Base-by-base conservation (phyloP, 495 filamentous ascomycete genomes). In the Diplogelasinospora grovesii region DNA sequence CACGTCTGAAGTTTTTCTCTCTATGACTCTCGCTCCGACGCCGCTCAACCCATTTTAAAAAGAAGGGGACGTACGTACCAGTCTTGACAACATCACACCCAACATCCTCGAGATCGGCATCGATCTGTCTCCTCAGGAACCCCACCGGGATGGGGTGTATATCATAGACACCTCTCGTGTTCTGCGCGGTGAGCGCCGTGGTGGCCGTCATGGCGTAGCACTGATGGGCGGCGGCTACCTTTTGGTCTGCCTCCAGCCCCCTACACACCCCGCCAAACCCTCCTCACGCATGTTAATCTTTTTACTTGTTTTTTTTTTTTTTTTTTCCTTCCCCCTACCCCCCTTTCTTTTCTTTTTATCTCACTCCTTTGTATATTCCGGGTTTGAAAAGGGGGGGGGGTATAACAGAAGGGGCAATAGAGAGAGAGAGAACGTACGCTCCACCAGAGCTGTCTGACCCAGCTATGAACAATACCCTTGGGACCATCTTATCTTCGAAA, bases 161-260 rank as follows among this genome's bases (percentile, higher is more conserved):
- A 44, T 71, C 86, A 36, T 75, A 66, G 14, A 98, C 88, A 0
- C 88, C 87, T 20, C 74, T 67, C 2, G 92, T 98, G 63, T 95
- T 95, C 59, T 98, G 92, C 15, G 88, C 89, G 11, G 92, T 98
- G 50, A 98, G 64, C 14, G 89, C 90, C 3, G 92, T 95, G 23
- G 89, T 95, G n/a, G 88, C 84, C 28, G 90, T 95, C 76, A 95
- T 92, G 41, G 88, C 89, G 69, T 96, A 96, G 66, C 83, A 87
- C 31, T 80, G 81, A 75, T 96, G 86, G 13, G 85, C 85, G 19
- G 89, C 84, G 24, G 96, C 82, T 36, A 94, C 89, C 56, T 92
- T 90, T 61, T 96, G 89, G 63, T 98, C 92, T 22, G 92, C 92
- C 58, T 98, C 92, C 27, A 98, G 78, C n/a, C 92, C 92, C 27